Evolutionary conservation across 2,329 filamentous ascomycete species (phyloP).

Genomic region (Nigrospora sphaerica): DNA sequence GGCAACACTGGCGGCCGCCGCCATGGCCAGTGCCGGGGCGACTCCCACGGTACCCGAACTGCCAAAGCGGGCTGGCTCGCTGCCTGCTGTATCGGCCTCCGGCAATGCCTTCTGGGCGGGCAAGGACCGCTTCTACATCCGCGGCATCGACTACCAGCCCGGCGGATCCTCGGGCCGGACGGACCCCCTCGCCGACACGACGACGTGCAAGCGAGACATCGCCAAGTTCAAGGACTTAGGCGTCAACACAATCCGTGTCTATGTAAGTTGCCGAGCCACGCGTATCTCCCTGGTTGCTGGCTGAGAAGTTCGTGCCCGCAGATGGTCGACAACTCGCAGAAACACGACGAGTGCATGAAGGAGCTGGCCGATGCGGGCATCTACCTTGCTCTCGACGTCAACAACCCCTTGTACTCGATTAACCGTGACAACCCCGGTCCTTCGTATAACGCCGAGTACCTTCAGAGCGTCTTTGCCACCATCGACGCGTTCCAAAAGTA

Average conservation of each 20-base stretch:
- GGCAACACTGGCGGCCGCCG: slow-evolving; percentile 38
- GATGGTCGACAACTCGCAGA: slow-evolving; percentile 75
- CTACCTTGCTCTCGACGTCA: slow-evolving; percentile 87
- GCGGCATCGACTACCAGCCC: slow-evolving; percentile 58
- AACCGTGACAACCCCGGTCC: slow-evolving; percentile 65
- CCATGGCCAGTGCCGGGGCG: slow-evolving; percentile 38
- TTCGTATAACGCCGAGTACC: slow-evolving; percentile 83
- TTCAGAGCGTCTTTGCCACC: slow-evolving; percentile 80
- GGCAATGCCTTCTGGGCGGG: slow-evolving; percentile 54
- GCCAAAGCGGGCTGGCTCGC: slow-evolving; percentile 40
- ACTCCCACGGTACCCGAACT: slow-evolving; percentile 40
- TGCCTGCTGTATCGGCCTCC: slow-evolving; percentile 44
- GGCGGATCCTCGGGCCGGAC: slow-evolving; percentile 45
- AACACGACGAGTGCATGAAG: slow-evolving; percentile 83
- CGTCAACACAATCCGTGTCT: slow-evolving; percentile 87
- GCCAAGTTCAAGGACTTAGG: slow-evolving; percentile 76
- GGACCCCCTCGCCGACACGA: slow-evolving; percentile 72
- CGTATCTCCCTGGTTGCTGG: no score
- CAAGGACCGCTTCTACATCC: slow-evolving; percentile 49
- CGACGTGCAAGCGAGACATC: slow-evolving; percentile 72
- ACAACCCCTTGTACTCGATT: slow-evolving; percentile 82
- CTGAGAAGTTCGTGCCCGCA: no score
- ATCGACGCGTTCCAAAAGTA: slow-evolving; percentile 79
- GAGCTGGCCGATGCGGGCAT: slow-evolving; percentile 76
- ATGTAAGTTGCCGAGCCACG: slow-evolving; percentile 28